phyloP scores from a whole-genome alignment of 1,284 basidiomycete species.

The Malassezia nana region DNA sequence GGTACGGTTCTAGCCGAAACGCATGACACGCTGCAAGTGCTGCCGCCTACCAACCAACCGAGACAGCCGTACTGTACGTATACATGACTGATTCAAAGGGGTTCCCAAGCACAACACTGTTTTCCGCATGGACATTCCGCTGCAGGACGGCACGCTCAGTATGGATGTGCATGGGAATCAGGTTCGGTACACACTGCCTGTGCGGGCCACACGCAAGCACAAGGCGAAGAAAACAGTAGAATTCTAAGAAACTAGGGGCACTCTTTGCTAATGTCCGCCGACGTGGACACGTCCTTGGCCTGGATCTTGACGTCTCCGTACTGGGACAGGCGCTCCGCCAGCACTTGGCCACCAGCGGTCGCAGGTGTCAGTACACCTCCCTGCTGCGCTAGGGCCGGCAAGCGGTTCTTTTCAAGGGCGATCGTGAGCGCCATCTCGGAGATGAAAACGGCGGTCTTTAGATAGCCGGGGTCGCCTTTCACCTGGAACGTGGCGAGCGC shows the following conservation, averaged over 20 bases:
- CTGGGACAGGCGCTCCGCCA: conserved; percentile 59
- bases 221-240: conserved; percentile 15
- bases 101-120: conserved; percentile 15
- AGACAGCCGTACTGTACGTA: background rate
- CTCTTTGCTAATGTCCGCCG: background rate
- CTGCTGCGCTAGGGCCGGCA: conserved; percentile 55
- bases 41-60: background rate
- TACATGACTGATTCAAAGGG: background rate
- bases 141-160: background rate
- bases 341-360: conserved; percentile 62
- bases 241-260: background rate
- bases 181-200: conserved; percentile 14
- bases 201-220: conserved; percentile 14
- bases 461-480: conserved; percentile 71
- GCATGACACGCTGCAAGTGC: conserved; percentile 11
- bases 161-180: conserved; percentile 14
- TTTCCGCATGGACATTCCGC: conserved; percentile 8
- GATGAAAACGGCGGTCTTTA: conserved; percentile 61
- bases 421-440: conserved; percentile 65
- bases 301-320: conserved; percentile 55
- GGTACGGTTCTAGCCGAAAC: conserved; percentile 16
- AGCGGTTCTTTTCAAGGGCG: conserved; percentile 53
- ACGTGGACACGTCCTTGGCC: conserved; percentile 5
- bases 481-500: conserved; percentile 59
- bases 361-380: conserved; percentile 72